Percentiles rank a stretch among this genome's conserved stretches.
These are phyloP conservation scores for Nakataea oryzae DNA, from an alignment of 2,329 filamentous ascomycete species.

Conservation along the genomic window DNA sequence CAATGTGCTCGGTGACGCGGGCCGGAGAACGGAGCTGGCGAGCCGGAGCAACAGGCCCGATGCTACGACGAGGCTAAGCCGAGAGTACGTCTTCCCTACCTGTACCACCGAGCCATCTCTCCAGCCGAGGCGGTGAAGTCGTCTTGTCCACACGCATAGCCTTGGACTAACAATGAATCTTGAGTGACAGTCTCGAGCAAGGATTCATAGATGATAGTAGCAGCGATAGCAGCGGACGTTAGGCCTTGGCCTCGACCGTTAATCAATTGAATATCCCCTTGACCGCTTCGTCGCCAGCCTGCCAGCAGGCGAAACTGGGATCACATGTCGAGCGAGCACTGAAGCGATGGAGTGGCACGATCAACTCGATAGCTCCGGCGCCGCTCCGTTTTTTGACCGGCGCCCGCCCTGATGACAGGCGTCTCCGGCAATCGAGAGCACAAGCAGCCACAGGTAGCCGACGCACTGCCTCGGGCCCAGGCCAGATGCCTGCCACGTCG, in stretches of 20 bases:
- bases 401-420: not conserved
- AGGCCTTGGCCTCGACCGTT: not conserved
- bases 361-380: not conserved
- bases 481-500: not conserved
- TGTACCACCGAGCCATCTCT: too few species aligned
- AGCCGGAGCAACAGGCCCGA: constrained; percentile 25
- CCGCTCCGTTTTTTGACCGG: not conserved
- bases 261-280: not conserved
- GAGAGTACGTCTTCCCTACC: constrained; percentile 46
- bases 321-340: not conserved
- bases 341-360: not conserved
- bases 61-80: constrained; percentile 54
- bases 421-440: not conserved
- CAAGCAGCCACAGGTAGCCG: too few species aligned
- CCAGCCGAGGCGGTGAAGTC: not conserved
- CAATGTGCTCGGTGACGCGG: constrained; percentile 40
- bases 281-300: not conserved
- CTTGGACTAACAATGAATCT: constrained; percentile 6
- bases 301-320: not conserved
- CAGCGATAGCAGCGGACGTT: not conserved
- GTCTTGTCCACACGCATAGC: not conserved
- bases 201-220: constrained; percentile 33
- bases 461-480: not conserved
- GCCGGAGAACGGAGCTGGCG: constrained; percentile 4
- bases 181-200: constrained; percentile 22